Evolutionary conservation across 352 stramenopile genomes (phyloP), one percentile per base, ranked within the genome.

Genomic region (Globisporangium irregulare): DNA sequence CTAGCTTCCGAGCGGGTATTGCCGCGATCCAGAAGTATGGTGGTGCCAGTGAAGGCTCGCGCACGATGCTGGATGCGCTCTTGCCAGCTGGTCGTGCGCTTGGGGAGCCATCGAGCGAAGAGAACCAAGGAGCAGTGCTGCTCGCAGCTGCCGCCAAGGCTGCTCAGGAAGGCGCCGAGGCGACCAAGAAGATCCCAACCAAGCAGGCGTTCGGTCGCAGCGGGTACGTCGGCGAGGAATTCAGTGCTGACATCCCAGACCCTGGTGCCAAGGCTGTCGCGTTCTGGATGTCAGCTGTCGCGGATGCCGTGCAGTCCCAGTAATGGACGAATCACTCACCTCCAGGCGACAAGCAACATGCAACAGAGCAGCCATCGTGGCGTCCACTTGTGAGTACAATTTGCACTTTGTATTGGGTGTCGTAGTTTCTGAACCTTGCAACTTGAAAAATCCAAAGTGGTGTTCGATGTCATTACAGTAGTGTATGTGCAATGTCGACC

Each of bases 21-120:
- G 75, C 81, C 63, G 86, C 86, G 14, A 67, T 94, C 50, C 77
- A 92, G 66, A 90, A 89, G 66, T 99, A 99, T 74, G 97, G 97
- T 51, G 97, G 97, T 14, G 97, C 97, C 2, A 84, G 86, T 27
- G 82, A 95, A 65, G 97, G 97, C 24, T 98, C 93, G 36, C 92
- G 97, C 48, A 99, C 97, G 22, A 98, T 99, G 93, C 71, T 99
- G 54, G 97, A 99, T 81, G 95, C 96, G 12, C 76, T 99, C 9
- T 68, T 98, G 38, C 96, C 97, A 4, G 92, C 94, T 1, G 79
- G 92, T 43, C 77, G 78, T 22, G 86, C 75, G 43, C 67, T 90
- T 48, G 72, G 73, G 25, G 75, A 77, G 22, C 34, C 65, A 24
- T 46, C 15, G 34, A 22, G 32, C 20, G 51, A 32, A 5, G 56